Conservation (phyloP, 441 rosid genomes). For the Corymbia calophylla region DNA sequence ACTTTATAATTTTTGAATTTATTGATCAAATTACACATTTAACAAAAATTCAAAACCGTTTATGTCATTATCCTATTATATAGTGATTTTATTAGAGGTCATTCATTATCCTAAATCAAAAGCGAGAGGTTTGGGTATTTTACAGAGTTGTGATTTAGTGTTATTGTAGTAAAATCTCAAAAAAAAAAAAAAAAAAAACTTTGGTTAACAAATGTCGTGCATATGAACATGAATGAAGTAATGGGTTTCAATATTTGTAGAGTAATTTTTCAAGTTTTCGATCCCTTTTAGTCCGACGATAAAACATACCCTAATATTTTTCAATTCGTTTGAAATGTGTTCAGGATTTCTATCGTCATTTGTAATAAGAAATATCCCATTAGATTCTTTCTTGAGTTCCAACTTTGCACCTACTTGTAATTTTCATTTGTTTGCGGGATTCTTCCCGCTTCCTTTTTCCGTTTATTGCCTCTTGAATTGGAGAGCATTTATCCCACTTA, state of each 20-base stretch:
- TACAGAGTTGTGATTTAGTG: rapidly evolving
- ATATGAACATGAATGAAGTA: neutral
- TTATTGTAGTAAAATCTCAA: neutral
- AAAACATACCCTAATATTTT: neutral
- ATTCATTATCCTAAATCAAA: neutral
- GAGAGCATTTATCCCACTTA: neutral
- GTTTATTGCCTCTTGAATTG: neutral
- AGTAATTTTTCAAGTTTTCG: neutral
- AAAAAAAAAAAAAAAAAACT: too few species aligned
- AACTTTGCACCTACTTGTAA: neutral
- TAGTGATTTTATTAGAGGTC: neutral
- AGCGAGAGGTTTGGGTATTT: neutral
- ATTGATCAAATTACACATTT: too few species aligned
- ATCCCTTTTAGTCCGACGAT: neutral
- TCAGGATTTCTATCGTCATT: neutral
- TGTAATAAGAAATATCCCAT: neutral
- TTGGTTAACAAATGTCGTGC: neutral
- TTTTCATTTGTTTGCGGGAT: neutral
- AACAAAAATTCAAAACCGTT: neutral
- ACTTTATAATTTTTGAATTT: too few species aligned
- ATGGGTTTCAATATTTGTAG: neutral
- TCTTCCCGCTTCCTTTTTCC: neutral
- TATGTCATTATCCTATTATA: neutral
- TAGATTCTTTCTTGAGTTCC: neutral
- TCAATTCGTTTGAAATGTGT: neutral